phyloP scores from a whole-genome alignment of 192 early-diverging fungal genomes.

The Backusella macrospora region DNA sequence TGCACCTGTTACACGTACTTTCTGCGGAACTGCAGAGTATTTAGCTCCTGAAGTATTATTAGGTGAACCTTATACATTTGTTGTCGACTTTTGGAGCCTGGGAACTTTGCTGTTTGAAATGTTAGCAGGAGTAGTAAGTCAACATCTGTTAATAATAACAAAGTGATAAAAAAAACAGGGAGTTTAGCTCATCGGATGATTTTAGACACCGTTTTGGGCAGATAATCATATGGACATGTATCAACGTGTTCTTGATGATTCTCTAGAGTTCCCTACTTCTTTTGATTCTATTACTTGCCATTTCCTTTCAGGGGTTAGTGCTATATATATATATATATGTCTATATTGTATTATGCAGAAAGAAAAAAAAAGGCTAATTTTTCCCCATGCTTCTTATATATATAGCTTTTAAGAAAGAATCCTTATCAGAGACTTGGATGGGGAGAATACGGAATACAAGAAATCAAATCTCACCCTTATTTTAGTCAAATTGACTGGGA shows the following conservation, averaged over 20 bases:
- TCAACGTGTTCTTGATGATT: slow-evolving; percentile 54
- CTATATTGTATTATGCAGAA: neutral
- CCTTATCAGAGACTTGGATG: slow-evolving; percentile 62
- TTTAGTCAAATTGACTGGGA: slow-evolving; percentile 72
- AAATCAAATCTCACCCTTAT: slow-evolving; percentile 72
- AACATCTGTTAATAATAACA: neutral
- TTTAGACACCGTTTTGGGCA: slow-evolving; percentile 59
- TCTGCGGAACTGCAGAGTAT: slow-evolving; percentile 89
- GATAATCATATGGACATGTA: slow-evolving; percentile 63
- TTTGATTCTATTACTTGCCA: slow-evolving; percentile 46
- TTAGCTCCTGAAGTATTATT: slow-evolving; percentile 85
- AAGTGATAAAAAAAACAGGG: neutral
- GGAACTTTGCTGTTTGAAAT: slow-evolving; percentile 80
- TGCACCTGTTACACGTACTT: slow-evolving; percentile 69
- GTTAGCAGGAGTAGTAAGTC: slow-evolving; percentile 58
- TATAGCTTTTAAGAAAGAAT: slow-evolving; percentile 58
- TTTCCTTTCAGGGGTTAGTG: slow-evolving; percentile 48
- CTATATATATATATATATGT: neutral
- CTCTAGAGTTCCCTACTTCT: slow-evolving; percentile 50
- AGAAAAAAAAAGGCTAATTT: neutral
- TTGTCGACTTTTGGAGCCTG: slow-evolving; percentile 83
- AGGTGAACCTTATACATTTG: slow-evolving; percentile 69
- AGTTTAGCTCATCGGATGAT: neutral
- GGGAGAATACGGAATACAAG: slow-evolving; percentile 58
- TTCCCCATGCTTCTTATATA: slow-evolving; percentile 54